Conservation (phyloP, 2,329 filamentous ascomycete genomes). For the Diplocarpon mali region DNA sequence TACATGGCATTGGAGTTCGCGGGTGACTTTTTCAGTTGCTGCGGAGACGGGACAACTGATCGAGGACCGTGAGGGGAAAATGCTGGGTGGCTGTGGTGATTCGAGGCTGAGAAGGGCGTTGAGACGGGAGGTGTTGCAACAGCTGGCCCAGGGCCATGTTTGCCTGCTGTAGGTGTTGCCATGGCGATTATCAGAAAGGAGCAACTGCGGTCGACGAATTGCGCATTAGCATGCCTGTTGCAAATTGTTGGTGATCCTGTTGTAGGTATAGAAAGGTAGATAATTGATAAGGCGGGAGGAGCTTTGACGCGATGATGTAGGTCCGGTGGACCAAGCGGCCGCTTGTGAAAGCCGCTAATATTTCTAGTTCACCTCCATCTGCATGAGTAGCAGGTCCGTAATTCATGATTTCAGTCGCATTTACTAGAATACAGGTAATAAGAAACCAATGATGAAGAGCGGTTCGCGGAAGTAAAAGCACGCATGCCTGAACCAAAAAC, state of each 20-base stretch:
- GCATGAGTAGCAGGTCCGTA: no score
- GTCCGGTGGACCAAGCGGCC: background rate
- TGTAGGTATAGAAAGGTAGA: background rate
- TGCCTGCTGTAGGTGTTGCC: slow-evolving; percentile 27
- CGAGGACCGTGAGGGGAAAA: slow-evolving; percentile 43
- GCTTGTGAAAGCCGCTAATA: no score
- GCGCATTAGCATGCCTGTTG: no score
- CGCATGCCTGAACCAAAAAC: no score
- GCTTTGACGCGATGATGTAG: no score
- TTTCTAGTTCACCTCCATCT: no score
- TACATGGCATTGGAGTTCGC: slow-evolving; percentile 40
- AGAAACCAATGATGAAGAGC: no score
- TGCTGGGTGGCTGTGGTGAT: slow-evolving; percentile 37
- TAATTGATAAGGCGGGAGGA: background rate
- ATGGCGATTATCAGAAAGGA: slow-evolving; percentile 11
- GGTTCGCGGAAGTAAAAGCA: no score
- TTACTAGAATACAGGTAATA: no score
- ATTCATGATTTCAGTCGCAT: no score
- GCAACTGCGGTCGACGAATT: no score
- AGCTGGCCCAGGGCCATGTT: slow-evolving; percentile 14
- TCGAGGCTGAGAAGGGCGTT: slow-evolving; percentile 47
- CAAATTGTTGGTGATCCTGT: background rate
- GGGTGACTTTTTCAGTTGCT: slow-evolving; percentile 48
- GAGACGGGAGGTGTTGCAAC: slow-evolving; percentile 53
- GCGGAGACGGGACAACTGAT: slow-evolving; percentile 45